Conservation (phyloP, 495 filamentous ascomycete species). For the Neurospora cerealis region DNA sequence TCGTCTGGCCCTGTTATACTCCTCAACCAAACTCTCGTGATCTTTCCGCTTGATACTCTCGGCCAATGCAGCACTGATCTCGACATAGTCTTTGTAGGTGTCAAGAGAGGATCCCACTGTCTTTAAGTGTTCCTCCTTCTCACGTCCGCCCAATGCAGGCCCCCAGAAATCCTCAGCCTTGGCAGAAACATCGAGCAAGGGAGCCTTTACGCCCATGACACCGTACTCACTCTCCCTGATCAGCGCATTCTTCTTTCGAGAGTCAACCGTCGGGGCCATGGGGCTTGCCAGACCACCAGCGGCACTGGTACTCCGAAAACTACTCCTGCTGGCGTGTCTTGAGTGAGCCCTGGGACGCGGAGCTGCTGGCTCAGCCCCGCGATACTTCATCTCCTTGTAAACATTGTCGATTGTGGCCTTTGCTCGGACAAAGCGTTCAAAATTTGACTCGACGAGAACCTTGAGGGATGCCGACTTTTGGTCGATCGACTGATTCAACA, state of each 20-base stretch:
- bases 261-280: slow-evolving; percentile 28
- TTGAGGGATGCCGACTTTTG: slow-evolving; percentile 95
- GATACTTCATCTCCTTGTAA: slow-evolving; percentile 93
- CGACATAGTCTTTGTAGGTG: slow-evolving; percentile 66
- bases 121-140: slow-evolving; percentile 79
- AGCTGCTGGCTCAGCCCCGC: slow-evolving; percentile 56
- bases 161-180: slow-evolving; percentile 98
- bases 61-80: slow-evolving; percentile 63
- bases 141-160: slow-evolving; percentile 82
- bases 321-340: slow-evolving; percentile 51
- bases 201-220: slow-evolving; percentile 76
- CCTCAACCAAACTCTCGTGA: slow-evolving; percentile 76
- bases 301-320: slow-evolving; percentile 50
- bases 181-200: slow-evolving; percentile 75
- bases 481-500: slow-evolving; percentile 81
- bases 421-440: slow-evolving; percentile 91
- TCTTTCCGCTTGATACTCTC: slow-evolving; percentile 85
- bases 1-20: slow-evolving; percentile 67
- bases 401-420: slow-evolving; percentile 97
- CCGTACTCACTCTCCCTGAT: slow-evolving; percentile 93
- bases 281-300: slow-evolving; percentile 23
- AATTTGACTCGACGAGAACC: slow-evolving; percentile 91
- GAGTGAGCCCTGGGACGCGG: slow-evolving; percentile 42
- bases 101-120: slow-evolving; percentile 63
- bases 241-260: slow-evolving; percentile 76